Percentiles rank a stretch among this genome's conserved stretches.
These are phyloP conservation scores for Aspergillus sp. DNA, from an alignment of 2,329 filamentous ascomycete genomes.

Conservation along the genomic window DNA sequence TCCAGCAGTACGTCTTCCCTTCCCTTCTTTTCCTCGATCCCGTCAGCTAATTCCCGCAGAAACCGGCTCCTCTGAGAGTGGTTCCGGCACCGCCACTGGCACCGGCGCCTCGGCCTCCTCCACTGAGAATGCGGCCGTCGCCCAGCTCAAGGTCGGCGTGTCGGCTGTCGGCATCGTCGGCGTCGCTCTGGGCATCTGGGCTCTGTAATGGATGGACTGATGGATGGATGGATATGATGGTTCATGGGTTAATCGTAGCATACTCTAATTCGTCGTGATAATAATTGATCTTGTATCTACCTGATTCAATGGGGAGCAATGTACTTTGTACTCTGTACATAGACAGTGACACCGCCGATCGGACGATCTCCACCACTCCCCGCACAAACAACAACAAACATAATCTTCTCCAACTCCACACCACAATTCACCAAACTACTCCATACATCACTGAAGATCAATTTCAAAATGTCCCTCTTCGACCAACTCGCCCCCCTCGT, in stretches of 20 bases:
- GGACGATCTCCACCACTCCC: not conserved
- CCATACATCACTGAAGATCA: no score
- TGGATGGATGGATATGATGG: not conserved
- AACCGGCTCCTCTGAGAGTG: not conserved
- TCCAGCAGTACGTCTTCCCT: conserved; percentile 13
- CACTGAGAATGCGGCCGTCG: conserved; percentile 26
- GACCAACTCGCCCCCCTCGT: conserved; percentile 62
- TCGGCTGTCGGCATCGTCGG: conserved; percentile 36
- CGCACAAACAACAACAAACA: not conserved
- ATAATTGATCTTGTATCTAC: not conserved
- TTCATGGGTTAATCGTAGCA: not conserved
- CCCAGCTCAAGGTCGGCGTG: conserved; percentile 28
- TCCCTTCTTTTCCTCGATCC: not conserved
- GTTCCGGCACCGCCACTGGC: conserved; percentile 15
- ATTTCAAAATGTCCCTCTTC: conserved; percentile 41
- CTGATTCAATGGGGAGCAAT: not conserved
- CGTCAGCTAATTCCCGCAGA: no score
- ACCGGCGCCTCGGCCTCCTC: conserved; percentile 20
- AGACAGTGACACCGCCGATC: not conserved
- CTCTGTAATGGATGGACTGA: conserved; percentile 28
- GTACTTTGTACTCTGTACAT: not conserved
- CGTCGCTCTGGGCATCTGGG: conserved; percentile 35
- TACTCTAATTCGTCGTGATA: not conserved
- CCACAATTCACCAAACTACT: no score
- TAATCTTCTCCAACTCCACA: not conserved